Conservation (phyloP, 2,329 filamentous ascomycete genomes). For the Neopestalotiopsis clavispora region DNA sequence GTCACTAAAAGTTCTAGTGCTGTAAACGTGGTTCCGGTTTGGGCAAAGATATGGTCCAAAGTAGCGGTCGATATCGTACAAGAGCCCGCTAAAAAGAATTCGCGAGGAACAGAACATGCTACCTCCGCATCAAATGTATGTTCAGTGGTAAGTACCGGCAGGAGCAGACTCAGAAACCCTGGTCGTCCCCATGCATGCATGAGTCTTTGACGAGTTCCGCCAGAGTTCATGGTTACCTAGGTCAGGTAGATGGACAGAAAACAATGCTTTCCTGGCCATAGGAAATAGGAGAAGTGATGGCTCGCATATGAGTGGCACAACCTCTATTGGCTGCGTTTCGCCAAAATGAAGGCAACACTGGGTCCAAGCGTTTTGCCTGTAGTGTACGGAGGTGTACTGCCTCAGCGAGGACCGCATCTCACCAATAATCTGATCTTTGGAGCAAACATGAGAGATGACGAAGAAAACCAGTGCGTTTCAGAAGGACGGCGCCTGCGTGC, state of each 20-base stretch:
- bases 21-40: slow-evolving; percentile 1
- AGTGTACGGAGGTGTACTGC: slow-evolving; percentile 1
- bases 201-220: not conserved
- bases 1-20: not conserved
- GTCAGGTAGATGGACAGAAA: not conserved
- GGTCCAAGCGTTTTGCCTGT: slow-evolving; percentile 13
- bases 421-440: not conserved
- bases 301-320: slow-evolving; percentile 10
- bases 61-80: slow-evolving; percentile 8
- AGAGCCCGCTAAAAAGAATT: slow-evolving; percentile 1
- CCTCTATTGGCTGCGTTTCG: slow-evolving; percentile 9
- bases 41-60: not conserved
- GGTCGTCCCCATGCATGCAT: not conserved
- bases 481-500: slow-evolving; percentile 2
- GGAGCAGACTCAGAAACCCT: slow-evolving; percentile 2
- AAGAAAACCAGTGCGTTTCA: slow-evolving; percentile 11
- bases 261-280: not conserved
- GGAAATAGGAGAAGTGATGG: slow-evolving; percentile 9
- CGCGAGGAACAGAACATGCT: not conserved
- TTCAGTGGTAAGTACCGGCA: slow-evolving; percentile 6
- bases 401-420: not conserved
- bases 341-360: not conserved
- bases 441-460: slow-evolving; percentile 18
- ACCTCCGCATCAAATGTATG: not conserved
- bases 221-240: not conserved